Evolutionary conservation across 805 yeast genomes (phyloP).

Genomic region (Sugiyamaella smithiae): DNA sequence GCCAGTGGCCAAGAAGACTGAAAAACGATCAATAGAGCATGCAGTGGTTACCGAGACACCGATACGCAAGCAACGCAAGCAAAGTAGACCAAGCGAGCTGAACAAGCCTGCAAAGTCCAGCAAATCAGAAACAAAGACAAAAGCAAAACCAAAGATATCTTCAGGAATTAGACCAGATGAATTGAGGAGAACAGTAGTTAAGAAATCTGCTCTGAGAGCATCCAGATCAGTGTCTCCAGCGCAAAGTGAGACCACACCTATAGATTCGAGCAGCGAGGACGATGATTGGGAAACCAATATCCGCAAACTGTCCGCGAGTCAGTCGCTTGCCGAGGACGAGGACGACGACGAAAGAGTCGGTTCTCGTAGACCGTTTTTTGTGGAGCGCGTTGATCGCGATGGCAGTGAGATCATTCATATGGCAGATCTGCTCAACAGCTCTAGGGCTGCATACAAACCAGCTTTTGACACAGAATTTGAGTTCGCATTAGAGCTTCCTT

Average conservation of each 20-base stretch:
- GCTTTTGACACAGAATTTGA: constrained; percentile 6
- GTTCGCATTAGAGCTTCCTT: constrained; percentile 21
- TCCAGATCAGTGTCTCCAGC: constrained; percentile 5
- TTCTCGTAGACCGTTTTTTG: not conserved
- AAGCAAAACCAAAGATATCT: not conserved
- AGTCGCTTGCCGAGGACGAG: constrained; percentile 6
- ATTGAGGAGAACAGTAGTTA: not conserved
- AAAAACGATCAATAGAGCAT: not conserved
- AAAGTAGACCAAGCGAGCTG: too few species aligned
- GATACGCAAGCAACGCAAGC: too few species aligned
- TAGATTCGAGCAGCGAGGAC: constrained; percentile 3
- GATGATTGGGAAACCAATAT: constrained; percentile 18
- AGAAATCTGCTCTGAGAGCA: not conserved
- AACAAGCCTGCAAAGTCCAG: too few species aligned
- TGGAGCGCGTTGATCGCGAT: not conserved
- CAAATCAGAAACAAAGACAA: not conserved
- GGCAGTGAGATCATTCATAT: not conserved
- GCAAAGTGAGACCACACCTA: not conserved
- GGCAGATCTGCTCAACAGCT: not conserved
- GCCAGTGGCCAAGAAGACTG: constrained; percentile 1
- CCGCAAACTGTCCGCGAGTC: constrained; percentile 11
- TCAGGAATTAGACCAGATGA: not conserved
- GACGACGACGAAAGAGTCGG: not conserved
- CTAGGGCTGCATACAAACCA: constrained; percentile 6
- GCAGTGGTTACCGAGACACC: not conserved